Conservation (phyloP, 2,329 filamentous ascomycete genomes). For the Ambrosiella beaveri region DNA sequence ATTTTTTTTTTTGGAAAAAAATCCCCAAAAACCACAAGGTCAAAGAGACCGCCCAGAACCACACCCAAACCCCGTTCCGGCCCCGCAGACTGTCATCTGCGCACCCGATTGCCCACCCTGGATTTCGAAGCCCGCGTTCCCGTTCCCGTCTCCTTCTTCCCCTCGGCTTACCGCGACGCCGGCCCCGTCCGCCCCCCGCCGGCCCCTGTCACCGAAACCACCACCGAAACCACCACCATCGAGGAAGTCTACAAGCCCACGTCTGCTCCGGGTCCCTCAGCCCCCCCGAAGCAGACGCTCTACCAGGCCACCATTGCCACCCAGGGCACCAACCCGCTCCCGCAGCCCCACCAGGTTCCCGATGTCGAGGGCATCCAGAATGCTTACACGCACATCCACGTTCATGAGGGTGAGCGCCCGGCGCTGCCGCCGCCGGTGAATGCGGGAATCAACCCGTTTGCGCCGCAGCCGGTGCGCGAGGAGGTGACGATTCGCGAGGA, state of each 20-base stretch:
- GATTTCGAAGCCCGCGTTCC: slow-evolving; percentile 99
- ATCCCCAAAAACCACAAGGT: background rate
- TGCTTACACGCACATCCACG: slow-evolving; percentile 6
- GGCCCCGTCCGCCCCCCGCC: slow-evolving; percentile 15
- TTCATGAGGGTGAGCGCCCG: background rate
- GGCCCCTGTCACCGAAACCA: slow-evolving; percentile 21
- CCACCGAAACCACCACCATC: slow-evolving; percentile 19
- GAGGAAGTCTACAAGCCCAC: slow-evolving; percentile 30
- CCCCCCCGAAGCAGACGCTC: slow-evolving; percentile 12
- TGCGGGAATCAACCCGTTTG: slow-evolving; percentile 2
- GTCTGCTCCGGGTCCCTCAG: background rate
- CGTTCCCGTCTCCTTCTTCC: slow-evolving; percentile 99
- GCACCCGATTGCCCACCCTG: slow-evolving; percentile 73
- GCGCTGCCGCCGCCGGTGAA: background rate
- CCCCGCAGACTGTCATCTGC: background rate
- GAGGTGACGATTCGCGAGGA: slow-evolving; percentile 11
- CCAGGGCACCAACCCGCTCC: slow-evolving; percentile 2
- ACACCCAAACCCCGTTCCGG: background rate
- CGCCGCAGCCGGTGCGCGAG: slow-evolving; percentile 2
- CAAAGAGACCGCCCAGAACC: background rate
- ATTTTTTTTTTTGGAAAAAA: background rate
- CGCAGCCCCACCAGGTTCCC: slow-evolving; percentile 7
- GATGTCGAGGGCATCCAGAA: slow-evolving; percentile 1
- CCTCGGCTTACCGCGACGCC: slow-evolving; percentile 74
- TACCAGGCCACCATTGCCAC: slow-evolving; percentile 11